Evolutionary conservation across 495 filamentous ascomycete genomes (phyloP).

Genomic region (Beverwykella pulmonaria): DNA sequence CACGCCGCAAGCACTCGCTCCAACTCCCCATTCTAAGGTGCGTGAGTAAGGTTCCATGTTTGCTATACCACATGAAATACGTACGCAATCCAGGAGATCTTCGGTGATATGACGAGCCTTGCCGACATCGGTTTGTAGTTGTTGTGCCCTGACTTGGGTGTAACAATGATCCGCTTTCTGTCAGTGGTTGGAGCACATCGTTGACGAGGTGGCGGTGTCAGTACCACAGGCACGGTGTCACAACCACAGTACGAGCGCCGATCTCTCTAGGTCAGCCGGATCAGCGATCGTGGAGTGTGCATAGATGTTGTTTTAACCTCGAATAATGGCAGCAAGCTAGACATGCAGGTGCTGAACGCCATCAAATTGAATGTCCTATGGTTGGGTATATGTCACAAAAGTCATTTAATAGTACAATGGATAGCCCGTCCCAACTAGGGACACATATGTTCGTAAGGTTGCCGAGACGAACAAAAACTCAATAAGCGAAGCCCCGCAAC

Average conservation of each 20-base stretch:
- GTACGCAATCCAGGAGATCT: not conserved
- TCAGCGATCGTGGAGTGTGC: no score
- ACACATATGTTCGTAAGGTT: no score
- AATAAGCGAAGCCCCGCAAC: not conserved
- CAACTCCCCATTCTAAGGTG: not conserved
- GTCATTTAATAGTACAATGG: constrained; percentile 6
- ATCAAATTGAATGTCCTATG: not conserved
- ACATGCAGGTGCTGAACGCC: not conserved
- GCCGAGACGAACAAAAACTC: not conserved
- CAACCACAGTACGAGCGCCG: not conserved
- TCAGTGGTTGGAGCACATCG: not conserved
- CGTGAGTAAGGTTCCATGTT: not conserved
- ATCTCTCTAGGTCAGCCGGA: no score
- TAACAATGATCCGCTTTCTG: not conserved
- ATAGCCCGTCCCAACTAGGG: not conserved
- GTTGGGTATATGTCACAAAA: constrained; percentile 4
- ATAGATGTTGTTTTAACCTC: no score
- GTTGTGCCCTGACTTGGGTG: not conserved
- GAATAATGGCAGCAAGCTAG: no score
- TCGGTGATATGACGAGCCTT: not conserved
- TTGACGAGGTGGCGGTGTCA: not conserved
- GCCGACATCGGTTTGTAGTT: not conserved
- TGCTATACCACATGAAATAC: not conserved
- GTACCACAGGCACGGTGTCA: not conserved
- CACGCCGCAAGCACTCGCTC: not conserved